These are phyloP conservation scores for Canna indica DNA, from an alignment of 176 grass and related monocot genomes.

Conservation along the genomic window DNA sequence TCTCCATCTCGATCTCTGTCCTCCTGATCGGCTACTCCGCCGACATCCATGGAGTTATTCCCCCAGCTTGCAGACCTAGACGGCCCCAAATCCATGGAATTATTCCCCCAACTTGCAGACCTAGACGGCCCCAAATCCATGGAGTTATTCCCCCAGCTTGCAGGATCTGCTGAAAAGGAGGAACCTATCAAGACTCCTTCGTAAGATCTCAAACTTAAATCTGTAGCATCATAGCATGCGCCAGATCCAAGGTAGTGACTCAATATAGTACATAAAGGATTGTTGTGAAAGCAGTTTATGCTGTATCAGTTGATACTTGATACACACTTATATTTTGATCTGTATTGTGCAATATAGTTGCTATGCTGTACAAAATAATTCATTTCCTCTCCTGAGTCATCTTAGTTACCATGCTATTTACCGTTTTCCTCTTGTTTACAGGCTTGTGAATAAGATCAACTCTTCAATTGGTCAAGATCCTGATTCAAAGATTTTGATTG, in stretches of 20 bases:
- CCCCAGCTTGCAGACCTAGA: no score
- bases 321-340: no score
- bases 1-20: constrained; percentile 33
- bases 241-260: no score
- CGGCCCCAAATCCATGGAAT: no score
- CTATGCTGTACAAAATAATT: not conserved
- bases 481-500: constrained; percentile 76
- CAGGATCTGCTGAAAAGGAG: not conserved
- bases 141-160: constrained; percentile 6
- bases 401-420: not conserved
- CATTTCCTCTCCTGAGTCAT: not conserved
- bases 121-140: constrained; percentile 2
- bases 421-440: constrained; percentile 22
- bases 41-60: no score
- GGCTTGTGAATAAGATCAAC: constrained; percentile 95
- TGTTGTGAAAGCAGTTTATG: no score
- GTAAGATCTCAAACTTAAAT: not conserved
- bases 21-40: constrained; percentile 59
- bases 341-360: no score
- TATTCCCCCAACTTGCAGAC: no score
- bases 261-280: not conserved
- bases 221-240: not conserved
- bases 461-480: constrained; percentile 94
- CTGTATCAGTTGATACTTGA: no score
- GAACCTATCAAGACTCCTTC: not conserved